Conservation (phyloP, 345 rosid species). For the Populus simonii region DNA sequence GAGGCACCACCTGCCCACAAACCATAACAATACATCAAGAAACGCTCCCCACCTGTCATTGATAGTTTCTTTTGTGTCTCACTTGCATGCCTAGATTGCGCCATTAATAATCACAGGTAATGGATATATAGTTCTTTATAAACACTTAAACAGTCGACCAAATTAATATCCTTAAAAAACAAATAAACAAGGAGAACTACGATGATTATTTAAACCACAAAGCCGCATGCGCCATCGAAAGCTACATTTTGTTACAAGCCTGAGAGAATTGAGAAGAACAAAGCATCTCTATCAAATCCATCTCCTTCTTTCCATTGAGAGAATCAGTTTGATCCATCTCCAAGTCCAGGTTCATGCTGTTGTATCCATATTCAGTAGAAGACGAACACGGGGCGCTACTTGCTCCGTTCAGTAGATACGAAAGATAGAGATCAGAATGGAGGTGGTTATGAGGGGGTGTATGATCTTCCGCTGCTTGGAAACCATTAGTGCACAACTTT, state of each 20-base stretch:
- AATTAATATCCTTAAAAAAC: background rate
- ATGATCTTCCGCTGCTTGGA: conserved; percentile 11
- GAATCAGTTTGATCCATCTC: conserved; percentile 27
- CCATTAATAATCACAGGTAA: background rate
- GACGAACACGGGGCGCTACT: conserved; percentile 10
- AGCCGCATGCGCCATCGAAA: background rate
- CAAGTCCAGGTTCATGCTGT: conserved; percentile 13
- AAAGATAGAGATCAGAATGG: conserved; percentile 59
- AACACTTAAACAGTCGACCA: background rate
- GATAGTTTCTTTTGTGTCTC: background rate
- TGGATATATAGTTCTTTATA: background rate
- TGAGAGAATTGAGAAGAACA: conserved; percentile 46
- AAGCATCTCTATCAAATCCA: conserved; percentile 98
- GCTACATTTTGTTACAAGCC: conserved; percentile 20
- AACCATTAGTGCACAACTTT: conserved; percentile 1
- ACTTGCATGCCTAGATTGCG: background rate
- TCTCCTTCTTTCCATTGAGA: conserved; percentile 45
- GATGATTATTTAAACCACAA: background rate
- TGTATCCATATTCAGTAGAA: conserved; percentile 7
- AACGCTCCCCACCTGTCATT: background rate
- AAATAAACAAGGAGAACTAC: too few species aligned
- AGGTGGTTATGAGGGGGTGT: conserved; percentile 27
- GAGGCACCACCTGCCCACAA: background rate
- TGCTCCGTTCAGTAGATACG: conserved; percentile 55
- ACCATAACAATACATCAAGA: conserved; percentile 1